Percentiles rank a stretch among this genome's conserved stretches.
Evolutionary conservation across 768 basidiomycete species (phyloP).

Genomic region (Mycena latifolia): DNA sequence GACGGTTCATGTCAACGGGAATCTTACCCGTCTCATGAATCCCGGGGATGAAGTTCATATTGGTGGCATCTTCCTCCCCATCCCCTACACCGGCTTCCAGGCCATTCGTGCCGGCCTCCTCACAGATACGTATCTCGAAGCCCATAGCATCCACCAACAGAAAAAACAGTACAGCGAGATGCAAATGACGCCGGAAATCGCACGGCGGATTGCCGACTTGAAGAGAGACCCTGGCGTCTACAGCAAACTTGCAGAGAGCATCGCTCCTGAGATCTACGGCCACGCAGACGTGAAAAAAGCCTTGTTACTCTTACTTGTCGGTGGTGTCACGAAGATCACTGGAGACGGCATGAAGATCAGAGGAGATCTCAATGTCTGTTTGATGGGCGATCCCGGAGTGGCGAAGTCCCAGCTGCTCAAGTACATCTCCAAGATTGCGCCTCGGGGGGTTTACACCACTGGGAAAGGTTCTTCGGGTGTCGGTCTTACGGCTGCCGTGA

Average conservation of each 20-base stretch:
- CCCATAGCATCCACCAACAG: constrained; percentile 90
- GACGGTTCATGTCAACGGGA: constrained; percentile 95
- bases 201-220: constrained; percentile 75
- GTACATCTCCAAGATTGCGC: constrained; percentile 98
- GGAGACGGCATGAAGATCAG: constrained; percentile 99
- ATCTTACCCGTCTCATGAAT: constrained; percentile 89
- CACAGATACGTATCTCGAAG: constrained; percentile 97
- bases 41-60: constrained; percentile 97
- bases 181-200: constrained; percentile 91
- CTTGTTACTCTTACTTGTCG: constrained; percentile 89
- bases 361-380: constrained; percentile 96
- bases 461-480: constrained; percentile 99
- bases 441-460: constrained; percentile 97
- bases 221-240: constrained; percentile 85
- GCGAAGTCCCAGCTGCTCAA: constrained; percentile 98
- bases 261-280: constrained; percentile 99
- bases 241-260: constrained; percentile 88
- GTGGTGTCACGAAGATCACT: constrained; percentile 95
- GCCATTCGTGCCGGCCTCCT: constrained; percentile 96
- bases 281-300: constrained; percentile 99
- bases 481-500: constrained; percentile 98
- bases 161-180: constrained; percentile 98
- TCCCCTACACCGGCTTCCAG: constrained; percentile 97
- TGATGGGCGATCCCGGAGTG: constrained; percentile 99
- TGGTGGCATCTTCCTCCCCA: constrained; percentile 97